These are phyloP conservation scores for Epichloe sibirici DNA, from an alignment of 2,329 filamentous ascomycete species.

Conservation along the genomic window DNA sequence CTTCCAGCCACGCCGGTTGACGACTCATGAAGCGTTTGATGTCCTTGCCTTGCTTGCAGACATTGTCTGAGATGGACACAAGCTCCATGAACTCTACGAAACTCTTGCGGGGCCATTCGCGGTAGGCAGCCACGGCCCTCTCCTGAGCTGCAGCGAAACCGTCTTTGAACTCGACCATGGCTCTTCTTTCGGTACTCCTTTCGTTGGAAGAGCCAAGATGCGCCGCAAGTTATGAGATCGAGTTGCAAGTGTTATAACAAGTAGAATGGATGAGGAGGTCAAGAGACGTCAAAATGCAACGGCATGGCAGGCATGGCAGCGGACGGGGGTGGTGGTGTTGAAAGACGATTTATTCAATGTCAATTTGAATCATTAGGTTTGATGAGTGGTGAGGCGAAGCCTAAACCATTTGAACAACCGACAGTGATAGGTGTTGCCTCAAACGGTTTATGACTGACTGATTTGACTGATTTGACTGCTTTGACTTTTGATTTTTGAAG, in stretches of 20 bases:
- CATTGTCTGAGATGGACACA: slow-evolving; percentile 11
- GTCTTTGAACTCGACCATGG: slow-evolving; percentile 4
- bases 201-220: neutral
- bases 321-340: no score
- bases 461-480: no score
- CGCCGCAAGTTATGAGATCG: neutral
- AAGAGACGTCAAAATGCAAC: neutral
- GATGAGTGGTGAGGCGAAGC: no score
- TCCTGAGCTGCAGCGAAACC: neutral
- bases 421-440: no score
- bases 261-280: neutral
- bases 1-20: slow-evolving; percentile 22
- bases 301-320: neutral
- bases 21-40: slow-evolving; percentile 19
- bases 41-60: neutral
- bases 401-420: no score
- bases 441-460: no score
- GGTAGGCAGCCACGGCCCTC: neutral
- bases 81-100: slow-evolving; percentile 20
- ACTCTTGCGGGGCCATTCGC: slow-evolving; percentile 12
- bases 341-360: no score
- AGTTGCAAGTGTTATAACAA: neutral
- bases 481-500: no score
- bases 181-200: neutral
- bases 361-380: no score